phyloP scores from a whole-genome alignment of 768 basidiomycete genomes.

The Termitomyces sp. region DNA sequence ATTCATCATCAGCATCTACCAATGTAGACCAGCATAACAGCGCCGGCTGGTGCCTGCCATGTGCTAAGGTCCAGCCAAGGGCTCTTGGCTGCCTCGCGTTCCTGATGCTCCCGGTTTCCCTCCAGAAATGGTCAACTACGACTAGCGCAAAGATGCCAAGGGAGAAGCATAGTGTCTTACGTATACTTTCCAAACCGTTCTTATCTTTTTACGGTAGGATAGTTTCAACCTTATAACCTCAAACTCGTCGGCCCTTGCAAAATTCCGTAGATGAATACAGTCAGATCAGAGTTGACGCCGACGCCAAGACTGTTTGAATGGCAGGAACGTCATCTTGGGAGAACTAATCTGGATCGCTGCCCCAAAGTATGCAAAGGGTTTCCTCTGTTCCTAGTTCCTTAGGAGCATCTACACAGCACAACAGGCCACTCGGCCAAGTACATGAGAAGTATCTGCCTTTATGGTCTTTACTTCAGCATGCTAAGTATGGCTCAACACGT shows the following conservation, averaged over 20 bases:
- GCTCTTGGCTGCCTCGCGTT: not conserved
- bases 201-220: not conserved
- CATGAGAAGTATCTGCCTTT: too few species aligned
- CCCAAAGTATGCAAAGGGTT: not conserved
- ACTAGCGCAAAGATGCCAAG: not conserved
- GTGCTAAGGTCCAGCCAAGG: not conserved
- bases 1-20: not conserved
- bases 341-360: not conserved
- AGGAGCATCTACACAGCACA: too few species aligned
- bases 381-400: not conserved
- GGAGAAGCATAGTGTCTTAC: not conserved
- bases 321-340: not conserved
- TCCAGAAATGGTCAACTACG: not conserved
- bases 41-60: not conserved
- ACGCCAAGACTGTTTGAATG: not conserved
- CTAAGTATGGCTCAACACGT: too few species aligned
- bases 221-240: not conserved
- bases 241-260: not conserved
- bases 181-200: not conserved
- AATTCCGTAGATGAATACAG: not conserved
- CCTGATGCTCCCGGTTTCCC: not conserved
- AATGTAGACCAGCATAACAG: not conserved
- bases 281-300: not conserved
- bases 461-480: too few species aligned
- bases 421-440: too few species aligned